phyloP scores from a whole-genome alignment of 2,329 filamentous ascomycete species.

The Cladophialophora yegresii region DNA sequence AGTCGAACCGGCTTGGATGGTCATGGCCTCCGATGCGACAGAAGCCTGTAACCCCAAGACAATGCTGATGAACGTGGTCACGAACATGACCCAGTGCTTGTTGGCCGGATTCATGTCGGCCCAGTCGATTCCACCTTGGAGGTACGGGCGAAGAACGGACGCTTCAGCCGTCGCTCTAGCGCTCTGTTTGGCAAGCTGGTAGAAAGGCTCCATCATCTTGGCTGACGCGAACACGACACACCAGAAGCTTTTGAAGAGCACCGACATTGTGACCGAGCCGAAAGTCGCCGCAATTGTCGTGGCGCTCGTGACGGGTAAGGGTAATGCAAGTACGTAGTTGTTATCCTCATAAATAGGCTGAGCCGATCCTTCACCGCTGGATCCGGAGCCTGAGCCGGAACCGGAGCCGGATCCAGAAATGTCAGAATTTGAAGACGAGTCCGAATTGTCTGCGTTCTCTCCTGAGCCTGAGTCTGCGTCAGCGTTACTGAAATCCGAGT shows the following conservation, averaged over 20 bases:
- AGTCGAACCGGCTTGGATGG: constrained; percentile 11
- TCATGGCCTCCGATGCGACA: constrained; percentile 21
- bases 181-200: constrained; percentile 16
- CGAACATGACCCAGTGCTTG: constrained; percentile 20
- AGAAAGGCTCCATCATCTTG: constrained; percentile 20
- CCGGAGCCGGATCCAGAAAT: background rate
- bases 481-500: background rate
- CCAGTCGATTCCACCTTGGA: constrained; percentile 14
- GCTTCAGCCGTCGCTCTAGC: constrained; percentile 8
- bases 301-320: background rate
- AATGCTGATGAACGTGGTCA: constrained; percentile 14
- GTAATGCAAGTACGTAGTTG: constrained; percentile 1
- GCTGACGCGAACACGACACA: constrained; percentile 14
- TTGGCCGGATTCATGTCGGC: constrained; percentile 8
- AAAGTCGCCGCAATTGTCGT: constrained; percentile 1
- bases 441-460: background rate
- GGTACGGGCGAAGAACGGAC: constrained; percentile 13
- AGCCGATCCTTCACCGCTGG: background rate
- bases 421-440: constrained; percentile 4
- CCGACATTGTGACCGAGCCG: constrained; percentile 5
- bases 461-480: background rate
- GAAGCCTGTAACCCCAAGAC: constrained; percentile 9
- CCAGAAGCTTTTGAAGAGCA: constrained; percentile 16
- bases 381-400: background rate
- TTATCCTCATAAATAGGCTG: constrained; percentile 8